Percentiles rank a stretch among this genome's conserved stretches.
Evolutionary conservation across 495 filamentous ascomycete species (phyloP).

Genomic region (Penicillium cinerascens): DNA sequence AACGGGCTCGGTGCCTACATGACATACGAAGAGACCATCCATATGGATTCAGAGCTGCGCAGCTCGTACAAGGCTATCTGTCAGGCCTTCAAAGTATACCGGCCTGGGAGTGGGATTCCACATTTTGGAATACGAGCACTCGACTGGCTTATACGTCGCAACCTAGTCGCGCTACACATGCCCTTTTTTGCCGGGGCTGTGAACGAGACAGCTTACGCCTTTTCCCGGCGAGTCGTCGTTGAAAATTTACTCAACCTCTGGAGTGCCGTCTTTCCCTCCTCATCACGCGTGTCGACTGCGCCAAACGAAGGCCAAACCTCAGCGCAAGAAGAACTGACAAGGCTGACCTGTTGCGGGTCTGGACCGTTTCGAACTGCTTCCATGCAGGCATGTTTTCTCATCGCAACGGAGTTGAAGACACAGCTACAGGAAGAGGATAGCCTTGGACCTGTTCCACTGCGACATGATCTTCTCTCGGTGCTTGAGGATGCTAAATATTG

Average conservation of each 20-base stretch:
- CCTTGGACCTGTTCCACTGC: constrained; percentile 38
- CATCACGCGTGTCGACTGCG: constrained; percentile 19
- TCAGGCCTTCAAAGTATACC: constrained; percentile 33
- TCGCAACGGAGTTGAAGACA: constrained; percentile 45
- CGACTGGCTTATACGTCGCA: constrained; percentile 44
- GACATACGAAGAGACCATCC: constrained; percentile 38
- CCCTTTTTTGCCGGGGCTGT: constrained; percentile 42
- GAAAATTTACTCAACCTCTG: constrained; percentile 52
- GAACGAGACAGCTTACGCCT: constrained; percentile 44
- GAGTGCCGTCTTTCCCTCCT: constrained; percentile 36
- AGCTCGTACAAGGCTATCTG: constrained; percentile 29
- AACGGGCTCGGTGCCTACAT: constrained; percentile 38
- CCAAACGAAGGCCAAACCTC: background rate
- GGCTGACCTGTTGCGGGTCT: constrained; percentile 41
- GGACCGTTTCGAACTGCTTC: constrained; percentile 45
- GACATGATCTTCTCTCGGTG: constrained; percentile 46
- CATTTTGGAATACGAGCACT: constrained; percentile 35
- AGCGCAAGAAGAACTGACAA: constrained; percentile 2
- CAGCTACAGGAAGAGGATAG: constrained; percentile 51
- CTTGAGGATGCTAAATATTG: constrained; percentile 45
- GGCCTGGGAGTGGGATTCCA: constrained; percentile 15
- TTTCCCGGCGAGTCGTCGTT: constrained; percentile 43
- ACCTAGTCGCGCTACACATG: constrained; percentile 46
- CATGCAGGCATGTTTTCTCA: constrained; percentile 39
- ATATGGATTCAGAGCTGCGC: constrained; percentile 36